Percentiles rank a stretch among this genome's conserved stretches.
phyloP scores from a whole-genome alignment of 2,329 filamentous ascomycete genomes.

The Madurella fahalii region DNA sequence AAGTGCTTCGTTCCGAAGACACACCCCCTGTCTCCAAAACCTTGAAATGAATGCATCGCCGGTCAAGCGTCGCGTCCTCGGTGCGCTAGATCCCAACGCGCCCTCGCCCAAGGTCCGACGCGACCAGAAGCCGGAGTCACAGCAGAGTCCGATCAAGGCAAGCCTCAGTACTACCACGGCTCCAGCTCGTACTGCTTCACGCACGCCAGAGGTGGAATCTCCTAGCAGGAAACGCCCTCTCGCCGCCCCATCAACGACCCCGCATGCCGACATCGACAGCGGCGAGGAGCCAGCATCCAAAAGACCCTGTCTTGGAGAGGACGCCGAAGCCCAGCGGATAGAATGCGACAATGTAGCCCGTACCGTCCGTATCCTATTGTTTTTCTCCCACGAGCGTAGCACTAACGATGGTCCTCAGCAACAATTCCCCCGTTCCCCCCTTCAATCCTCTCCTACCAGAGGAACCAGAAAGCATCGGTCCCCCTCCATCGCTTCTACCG shows the following conservation, averaged over 20 bases:
- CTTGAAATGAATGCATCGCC: slow-evolving; percentile 31
- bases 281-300: slow-evolving; percentile 10
- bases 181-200: neutral
- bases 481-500: slow-evolving; percentile 32
- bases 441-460: neutral
- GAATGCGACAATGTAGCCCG: neutral
- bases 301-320: slow-evolving; percentile 10
- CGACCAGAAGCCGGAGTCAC: slow-evolving; percentile 4
- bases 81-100: slow-evolving; percentile 44
- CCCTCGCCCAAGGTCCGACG: slow-evolving; percentile 27
- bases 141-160: slow-evolving; percentile 6
- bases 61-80: slow-evolving; percentile 47
- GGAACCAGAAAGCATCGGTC: slow-evolving; percentile 6
- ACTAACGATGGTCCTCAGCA: neutral
- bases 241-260: slow-evolving; percentile 11
- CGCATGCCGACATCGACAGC: neutral
- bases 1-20: too few relatives aligned
- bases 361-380: neutral
- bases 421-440: neutral
- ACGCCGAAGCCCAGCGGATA: neutral
- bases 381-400: neutral
- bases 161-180: neutral
- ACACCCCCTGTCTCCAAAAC: neutral
- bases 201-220: slow-evolving; percentile 9
- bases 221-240: slow-evolving; percentile 27